Base-by-base conservation (phyloP, 169 alveolate species). In the Cyclospora cayetanensis region DNA sequence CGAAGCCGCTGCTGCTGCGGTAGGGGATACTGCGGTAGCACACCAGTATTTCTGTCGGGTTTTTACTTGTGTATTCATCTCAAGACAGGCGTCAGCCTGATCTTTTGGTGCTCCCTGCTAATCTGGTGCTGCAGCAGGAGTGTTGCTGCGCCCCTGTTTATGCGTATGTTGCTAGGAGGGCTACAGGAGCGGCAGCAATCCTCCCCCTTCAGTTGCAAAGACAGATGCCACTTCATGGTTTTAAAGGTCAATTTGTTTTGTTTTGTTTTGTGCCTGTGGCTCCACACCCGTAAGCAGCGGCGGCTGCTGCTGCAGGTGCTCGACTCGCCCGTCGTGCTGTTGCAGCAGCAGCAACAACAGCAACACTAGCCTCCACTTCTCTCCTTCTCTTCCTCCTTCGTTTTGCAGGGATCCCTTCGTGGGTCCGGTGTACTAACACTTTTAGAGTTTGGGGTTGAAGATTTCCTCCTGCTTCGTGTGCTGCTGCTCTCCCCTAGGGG, bases 51-150 rank as follows among this genome's bases (percentile, higher is more conserved):
- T 76, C 34, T 42, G 86, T 76, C 43, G 65, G 66, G 66, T 76
- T 41, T 76, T 43, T 34, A 43, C 86, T 43, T 76, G 34, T 50
- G 68, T 76, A 50, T 76, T 42, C 12, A 25, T 34, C 86, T 76
- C 42, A 76, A 76, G 68, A 76, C 86, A 76, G 63, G 66, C 11
- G 86, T 43, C 86, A 76, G 86, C 86, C 63, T 42, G 66, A 63
- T 39, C 86, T 76, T 43, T 76, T 25, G 66, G 29, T 76, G 86
- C 86, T 76, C 86, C 86, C 68, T 76, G 27, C 55, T 27, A 22
- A 42, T 76, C 86, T 25, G 65, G 68, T 76, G 65, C 86, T 76
- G 86, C 86, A 76, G 86, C 86, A 76, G 86, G 66, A 43, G 4
- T 34, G 46, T 43, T 76, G 77, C 77, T 66, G 77, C 77, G 77